phyloP scores from a whole-genome alignment of 2,329 filamentous ascomycete genomes.

The Exserohilum turcica region DNA sequence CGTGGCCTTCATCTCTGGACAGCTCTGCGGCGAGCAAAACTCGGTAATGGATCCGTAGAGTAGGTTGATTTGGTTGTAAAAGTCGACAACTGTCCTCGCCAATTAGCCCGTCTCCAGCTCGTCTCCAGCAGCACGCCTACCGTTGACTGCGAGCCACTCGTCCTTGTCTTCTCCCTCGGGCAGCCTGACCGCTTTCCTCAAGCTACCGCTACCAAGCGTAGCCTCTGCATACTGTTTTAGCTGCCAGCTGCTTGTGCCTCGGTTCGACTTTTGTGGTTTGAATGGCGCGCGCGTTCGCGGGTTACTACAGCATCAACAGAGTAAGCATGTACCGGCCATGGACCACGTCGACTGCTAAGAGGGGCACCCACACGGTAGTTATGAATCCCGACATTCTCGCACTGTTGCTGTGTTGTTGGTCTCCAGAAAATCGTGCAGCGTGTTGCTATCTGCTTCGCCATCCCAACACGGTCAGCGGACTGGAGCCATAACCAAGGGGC shows the following conservation, averaged over 20 bases:
- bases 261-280: conserved; percentile 81
- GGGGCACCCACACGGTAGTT: conserved; percentile 74
- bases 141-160: conserved; percentile 97
- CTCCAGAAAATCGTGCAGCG: neutral
- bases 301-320: conserved; percentile 64
- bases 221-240: conserved; percentile 97
- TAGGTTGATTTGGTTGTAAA: conserved; percentile 99
- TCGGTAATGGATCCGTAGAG: conserved; percentile 98
- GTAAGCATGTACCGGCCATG: conserved; percentile 41
- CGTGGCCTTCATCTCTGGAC: conserved; percentile 99
- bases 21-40: conserved; percentile 96
- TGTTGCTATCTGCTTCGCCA: neutral
- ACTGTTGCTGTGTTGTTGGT: neutral
- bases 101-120: conserved; percentile 16
- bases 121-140: conserved; percentile 56
- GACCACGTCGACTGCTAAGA: conserved; percentile 21
- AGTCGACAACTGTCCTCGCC: conserved; percentile 84
- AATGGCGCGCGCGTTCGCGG: conserved; percentile 89
- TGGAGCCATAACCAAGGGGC: neutral
- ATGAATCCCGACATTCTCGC: conserved; percentile 67
- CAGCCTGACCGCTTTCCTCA: conserved; percentile 94
- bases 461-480: too few relatives aligned
- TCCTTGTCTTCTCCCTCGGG: conserved; percentile 97
- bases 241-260: conserved; percentile 90
- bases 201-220: conserved; percentile 89